These are phyloP conservation scores for Hemileia vastatrix DNA, from an alignment of 1,284 basidiomycete genomes.

Conservation along the genomic window DNA sequence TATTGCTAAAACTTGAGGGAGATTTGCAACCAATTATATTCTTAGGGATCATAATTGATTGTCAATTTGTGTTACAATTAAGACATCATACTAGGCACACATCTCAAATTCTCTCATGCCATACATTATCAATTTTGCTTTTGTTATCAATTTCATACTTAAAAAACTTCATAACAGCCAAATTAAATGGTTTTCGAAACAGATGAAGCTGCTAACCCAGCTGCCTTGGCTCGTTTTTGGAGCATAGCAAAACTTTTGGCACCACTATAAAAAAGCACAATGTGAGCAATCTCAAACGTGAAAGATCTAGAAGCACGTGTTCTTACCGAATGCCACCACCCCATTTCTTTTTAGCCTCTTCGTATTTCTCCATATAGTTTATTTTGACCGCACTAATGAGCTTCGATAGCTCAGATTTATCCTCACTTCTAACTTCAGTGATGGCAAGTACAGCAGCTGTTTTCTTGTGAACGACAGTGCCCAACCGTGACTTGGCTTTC, in stretches of 20 bases:
- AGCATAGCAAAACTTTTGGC: conserved; percentile 60
- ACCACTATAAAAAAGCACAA: neutral
- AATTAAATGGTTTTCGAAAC: conserved; percentile 19
- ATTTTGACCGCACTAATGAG: conserved; percentile 89
- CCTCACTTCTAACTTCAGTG: conserved; percentile 89
- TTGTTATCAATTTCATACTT: too few relatives aligned
- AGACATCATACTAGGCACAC: too few relatives aligned
- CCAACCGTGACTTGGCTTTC: conserved; percentile 90
- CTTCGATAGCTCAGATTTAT: conserved; percentile 83
- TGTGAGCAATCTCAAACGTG: neutral
- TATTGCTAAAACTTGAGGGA: too few relatives aligned
- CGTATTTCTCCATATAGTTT: conserved; percentile 89
- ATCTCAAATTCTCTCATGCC: too few relatives aligned
- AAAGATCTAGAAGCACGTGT: conserved; percentile 55
- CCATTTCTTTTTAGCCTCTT: conserved; percentile 83
- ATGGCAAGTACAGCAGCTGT: conserved; percentile 81
- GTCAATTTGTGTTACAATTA: too few relatives aligned
- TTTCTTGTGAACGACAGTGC: conserved; percentile 96
- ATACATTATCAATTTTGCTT: too few relatives aligned
- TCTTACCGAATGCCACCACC: conserved; percentile 86
- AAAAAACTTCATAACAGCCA: too few relatives aligned
- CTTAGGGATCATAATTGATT: too few relatives aligned
- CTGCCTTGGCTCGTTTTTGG: conserved; percentile 84
- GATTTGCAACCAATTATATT: too few relatives aligned
- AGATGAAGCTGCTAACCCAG: conserved; percentile 48